A percentile compares a stretch with the other conserved stretches of the same genome.
phyloP scores from a whole-genome alignment of 257 asterid genomes.

The Anisodus tanguticus region DNA sequence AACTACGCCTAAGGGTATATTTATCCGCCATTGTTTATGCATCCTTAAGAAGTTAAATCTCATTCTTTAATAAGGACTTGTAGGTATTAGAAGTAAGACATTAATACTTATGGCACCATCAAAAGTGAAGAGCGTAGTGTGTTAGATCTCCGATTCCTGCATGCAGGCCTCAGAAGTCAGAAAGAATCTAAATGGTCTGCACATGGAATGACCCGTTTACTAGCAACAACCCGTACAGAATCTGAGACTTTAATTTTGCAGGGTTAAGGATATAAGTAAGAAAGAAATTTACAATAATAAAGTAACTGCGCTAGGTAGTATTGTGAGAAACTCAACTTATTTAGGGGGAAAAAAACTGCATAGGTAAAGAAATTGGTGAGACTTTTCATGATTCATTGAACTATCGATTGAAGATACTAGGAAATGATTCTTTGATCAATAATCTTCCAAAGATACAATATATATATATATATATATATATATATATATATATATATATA shows the following conservation, averaged over 20 bases:
- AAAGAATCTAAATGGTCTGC: conserved; percentile 33
- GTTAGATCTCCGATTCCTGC: conserved; percentile 11
- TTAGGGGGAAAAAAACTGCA: background rate
- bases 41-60: background rate
- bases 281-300: background rate
- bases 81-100: background rate
- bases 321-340: background rate
- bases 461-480: too few species aligned
- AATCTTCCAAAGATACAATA: too few species aligned
- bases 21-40: background rate
- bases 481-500: too few species aligned
- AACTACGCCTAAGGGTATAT: too few species aligned
- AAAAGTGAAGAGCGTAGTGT: background rate
- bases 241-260: background rate
- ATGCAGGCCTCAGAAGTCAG: conserved; percentile 22
- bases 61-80: background rate
- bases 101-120: background rate
- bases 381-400: background rate
- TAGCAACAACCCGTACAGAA: background rate
- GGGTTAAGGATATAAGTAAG: background rate
- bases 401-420: background rate
- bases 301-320: background rate
- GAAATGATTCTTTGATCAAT: too few species aligned
- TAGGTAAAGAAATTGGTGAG: background rate
- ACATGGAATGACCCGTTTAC: conserved; percentile 9